Evolutionary conservation across 768 basidiomycete species (phyloP).

Genomic region (Roridomyces roridus): DNA sequence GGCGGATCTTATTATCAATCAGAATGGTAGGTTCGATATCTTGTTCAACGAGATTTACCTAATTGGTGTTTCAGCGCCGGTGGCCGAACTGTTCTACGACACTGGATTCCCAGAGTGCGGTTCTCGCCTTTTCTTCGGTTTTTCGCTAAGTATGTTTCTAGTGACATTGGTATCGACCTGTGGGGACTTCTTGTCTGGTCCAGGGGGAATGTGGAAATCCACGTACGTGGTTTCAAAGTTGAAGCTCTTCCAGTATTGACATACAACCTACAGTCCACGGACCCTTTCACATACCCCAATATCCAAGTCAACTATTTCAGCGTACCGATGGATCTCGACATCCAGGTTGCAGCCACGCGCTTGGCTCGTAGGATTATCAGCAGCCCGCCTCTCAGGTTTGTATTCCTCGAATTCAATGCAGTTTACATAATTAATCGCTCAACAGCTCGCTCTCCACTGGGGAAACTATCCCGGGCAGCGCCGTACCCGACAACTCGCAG

Average conservation of each 20-base stretch:
- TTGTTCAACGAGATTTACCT: constrained; percentile 4
- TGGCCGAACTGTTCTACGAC: constrained; percentile 55
- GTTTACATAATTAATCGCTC: not conserved
- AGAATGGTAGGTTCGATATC: constrained; percentile 39
- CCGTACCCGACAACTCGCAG: constrained; percentile 48
- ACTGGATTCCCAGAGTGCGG: constrained; percentile 52
- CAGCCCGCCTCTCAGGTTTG: constrained; percentile 48
- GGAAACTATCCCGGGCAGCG: constrained; percentile 48
- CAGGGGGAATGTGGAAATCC: constrained; percentile 42
- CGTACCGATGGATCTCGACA: constrained; percentile 52
- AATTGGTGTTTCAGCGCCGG: constrained; percentile 39
- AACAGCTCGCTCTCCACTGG: constrained; percentile 44
- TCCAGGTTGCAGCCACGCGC: constrained; percentile 55
- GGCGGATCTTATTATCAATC: constrained; percentile 51
- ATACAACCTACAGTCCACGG: constrained; percentile 38
- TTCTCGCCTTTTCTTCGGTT: not conserved
- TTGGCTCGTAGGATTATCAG: constrained; percentile 49
- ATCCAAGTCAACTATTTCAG: constrained; percentile 59
- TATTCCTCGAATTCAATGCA: not conserved
- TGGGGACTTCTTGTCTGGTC: constrained; percentile 65
- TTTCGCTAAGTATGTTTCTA: constrained; percentile 20
- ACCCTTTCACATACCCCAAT: constrained; percentile 54
- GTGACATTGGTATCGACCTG: constrained; percentile 52
- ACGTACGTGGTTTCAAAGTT: constrained; percentile 32
- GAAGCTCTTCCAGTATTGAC: not conserved